phyloP scores from a whole-genome alignment of 2,329 filamentous ascomycete genomes.

The Colletotrichum sp. region DNA sequence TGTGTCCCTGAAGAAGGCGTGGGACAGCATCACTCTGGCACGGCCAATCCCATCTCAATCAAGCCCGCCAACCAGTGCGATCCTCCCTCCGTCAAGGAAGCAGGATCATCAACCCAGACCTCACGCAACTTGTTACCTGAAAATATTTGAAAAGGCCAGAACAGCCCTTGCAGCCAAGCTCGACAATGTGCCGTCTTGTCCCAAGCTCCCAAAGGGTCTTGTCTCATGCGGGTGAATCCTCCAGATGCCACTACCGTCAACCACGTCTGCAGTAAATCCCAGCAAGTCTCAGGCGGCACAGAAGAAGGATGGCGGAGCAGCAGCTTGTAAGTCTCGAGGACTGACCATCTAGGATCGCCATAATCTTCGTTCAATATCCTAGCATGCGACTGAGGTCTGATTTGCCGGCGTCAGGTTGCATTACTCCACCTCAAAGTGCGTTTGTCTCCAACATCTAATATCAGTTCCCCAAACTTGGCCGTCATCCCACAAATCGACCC shows the following conservation, averaged over 20 bases:
- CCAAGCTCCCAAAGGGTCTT: background rate
- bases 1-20: background rate
- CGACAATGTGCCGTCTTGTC: background rate
- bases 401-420: background rate
- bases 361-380: background rate
- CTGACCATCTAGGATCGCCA: background rate
- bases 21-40: background rate
- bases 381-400: background rate
- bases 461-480: slow-evolving; percentile 10
- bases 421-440: background rate
- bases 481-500: slow-evolving; percentile 5
- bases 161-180: background rate
- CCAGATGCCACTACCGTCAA: background rate
- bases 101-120: background rate
- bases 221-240: background rate
- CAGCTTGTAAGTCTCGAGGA: background rate
- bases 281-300: background rate
- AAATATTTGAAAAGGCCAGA: background rate
- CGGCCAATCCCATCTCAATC: background rate
- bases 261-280: background rate
- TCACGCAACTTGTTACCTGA: background rate
- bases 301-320: background rate
- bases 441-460: background rate
- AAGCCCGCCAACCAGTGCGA: background rate
- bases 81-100: background rate